A percentile compares a stretch with the other conserved stretches of the same genome.
Evolutionary conservation across 371 early-diverging fungal genomes (phyloP).

Genomic region (Coemansia sp.): DNA sequence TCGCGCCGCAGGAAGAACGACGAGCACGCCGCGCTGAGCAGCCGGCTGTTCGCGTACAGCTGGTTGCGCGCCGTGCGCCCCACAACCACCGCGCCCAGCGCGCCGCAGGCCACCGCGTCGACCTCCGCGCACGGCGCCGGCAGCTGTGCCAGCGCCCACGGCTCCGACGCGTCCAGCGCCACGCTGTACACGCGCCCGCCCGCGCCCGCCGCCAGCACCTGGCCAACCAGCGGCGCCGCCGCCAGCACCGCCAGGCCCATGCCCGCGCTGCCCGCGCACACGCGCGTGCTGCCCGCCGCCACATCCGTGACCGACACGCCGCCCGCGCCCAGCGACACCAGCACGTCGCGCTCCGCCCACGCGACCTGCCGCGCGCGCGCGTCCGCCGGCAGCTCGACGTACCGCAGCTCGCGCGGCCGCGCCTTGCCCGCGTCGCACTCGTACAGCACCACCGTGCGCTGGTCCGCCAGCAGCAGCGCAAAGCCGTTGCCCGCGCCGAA

Average conservation of each 20-base stretch:
- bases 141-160: neutral
- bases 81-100: constrained; percentile 55
- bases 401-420: neutral
- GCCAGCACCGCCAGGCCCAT: neutral
- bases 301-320: neutral
- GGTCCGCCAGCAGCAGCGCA: constrained; percentile 61
- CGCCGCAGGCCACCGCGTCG: constrained; percentile 17
- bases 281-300: neutral
- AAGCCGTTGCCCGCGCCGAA: constrained; percentile 64
- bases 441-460: constrained; percentile 32
- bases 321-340: constrained; percentile 38
- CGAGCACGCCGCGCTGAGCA: constrained; percentile 76
- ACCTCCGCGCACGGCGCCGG: constrained; percentile 31
- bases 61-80: constrained; percentile 80
- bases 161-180: neutral
- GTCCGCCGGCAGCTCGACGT: neutral
- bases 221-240: neutral
- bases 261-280: neutral
- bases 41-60: constrained; percentile 69
- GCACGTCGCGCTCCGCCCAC: constrained; percentile 31
- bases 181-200: constrained; percentile 48
- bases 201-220: neutral
- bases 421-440: constrained; percentile 8
- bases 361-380: constrained; percentile 44
- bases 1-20: constrained; percentile 83